Conservation (phyloP, 1,139 yeast genomes). For the Taphrina wiesneri region DNA sequence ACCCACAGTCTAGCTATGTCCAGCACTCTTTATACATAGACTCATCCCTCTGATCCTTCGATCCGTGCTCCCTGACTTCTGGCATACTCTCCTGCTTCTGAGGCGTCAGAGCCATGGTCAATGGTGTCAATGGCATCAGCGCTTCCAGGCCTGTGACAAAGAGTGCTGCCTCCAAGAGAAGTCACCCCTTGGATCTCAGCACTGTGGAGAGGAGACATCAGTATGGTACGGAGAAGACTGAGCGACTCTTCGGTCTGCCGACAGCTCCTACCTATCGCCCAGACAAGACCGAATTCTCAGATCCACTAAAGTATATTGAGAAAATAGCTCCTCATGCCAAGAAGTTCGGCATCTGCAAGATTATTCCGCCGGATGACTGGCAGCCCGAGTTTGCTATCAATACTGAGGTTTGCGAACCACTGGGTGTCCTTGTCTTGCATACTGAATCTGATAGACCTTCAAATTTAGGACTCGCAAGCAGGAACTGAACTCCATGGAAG, state of each 20-base stretch:
- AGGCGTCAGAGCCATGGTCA: conserved; percentile 21
- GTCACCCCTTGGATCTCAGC: conserved; percentile 18
- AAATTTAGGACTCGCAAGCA: conserved; percentile 60
- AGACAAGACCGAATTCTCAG: conserved; percentile 51
- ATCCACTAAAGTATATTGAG: conserved; percentile 49
- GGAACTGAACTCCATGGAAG: conserved; percentile 52
- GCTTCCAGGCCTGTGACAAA: conserved; percentile 30
- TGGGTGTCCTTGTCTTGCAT: not conserved
- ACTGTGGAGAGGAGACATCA: conserved; percentile 26
- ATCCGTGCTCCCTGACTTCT: not conserved
- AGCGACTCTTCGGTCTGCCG: conserved; percentile 41
- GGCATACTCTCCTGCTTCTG: not conserved
- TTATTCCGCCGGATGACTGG: conserved; percentile 57
- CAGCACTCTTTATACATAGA: not conserved
- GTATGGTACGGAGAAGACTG: not conserved
- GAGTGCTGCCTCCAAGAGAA: not conserved
- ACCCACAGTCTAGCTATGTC: not conserved
- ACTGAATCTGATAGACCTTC: conserved; percentile 42
- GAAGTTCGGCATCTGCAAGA: conserved; percentile 70
- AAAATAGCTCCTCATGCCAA: conserved; percentile 49
- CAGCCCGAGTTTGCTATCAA: conserved; percentile 51
- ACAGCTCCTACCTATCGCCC: conserved; percentile 57
- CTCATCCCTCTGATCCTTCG: not conserved
- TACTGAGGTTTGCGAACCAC: conserved; percentile 48
- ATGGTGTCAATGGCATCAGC: conserved; percentile 31